A percentile compares a stretch with the other conserved stretches of the same genome.
Conservation (phyloP, 768 basidiomycete species). For the Boletus sensibilis region DNA sequence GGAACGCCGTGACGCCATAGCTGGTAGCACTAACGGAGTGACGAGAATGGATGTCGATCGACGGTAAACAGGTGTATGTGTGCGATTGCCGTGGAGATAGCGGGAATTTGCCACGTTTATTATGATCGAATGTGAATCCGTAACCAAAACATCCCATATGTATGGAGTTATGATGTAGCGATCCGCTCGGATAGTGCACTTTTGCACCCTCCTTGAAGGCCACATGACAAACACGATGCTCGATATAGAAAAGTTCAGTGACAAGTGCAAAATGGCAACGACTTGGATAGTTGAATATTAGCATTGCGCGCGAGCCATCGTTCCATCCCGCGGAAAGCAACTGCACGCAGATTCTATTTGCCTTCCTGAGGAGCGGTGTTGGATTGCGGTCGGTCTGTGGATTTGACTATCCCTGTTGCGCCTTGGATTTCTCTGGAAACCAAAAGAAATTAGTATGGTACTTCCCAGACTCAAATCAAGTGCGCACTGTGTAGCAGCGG, state of each 20-base stretch:
- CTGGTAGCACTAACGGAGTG: slow-evolving; percentile 15
- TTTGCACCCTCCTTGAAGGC: slow-evolving; percentile 9
- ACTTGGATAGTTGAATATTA: neutral
- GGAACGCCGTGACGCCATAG: slow-evolving; percentile 47
- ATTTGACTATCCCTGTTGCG: neutral
- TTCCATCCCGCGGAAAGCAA: neutral
- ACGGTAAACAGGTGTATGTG: slow-evolving; percentile 9
- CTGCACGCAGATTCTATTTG: slow-evolving; percentile 10
- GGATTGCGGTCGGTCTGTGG: slow-evolving; percentile 3
- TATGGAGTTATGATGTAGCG: slow-evolving; percentile 11
- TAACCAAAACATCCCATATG: slow-evolving; percentile 2
- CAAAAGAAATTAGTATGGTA: slow-evolving; percentile 1
- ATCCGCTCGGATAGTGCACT: slow-evolving; percentile 9
- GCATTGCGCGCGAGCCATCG: neutral
- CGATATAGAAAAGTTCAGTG: neutral
- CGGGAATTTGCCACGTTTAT: slow-evolving; percentile 24
- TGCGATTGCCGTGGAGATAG: slow-evolving; percentile 29
- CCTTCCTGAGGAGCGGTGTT: slow-evolving; percentile 1
- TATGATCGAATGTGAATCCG: slow-evolving; percentile 17
- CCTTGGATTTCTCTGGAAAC: slow-evolving; percentile 13
- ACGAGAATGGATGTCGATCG: slow-evolving; percentile 36
- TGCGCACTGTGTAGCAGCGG: slow-evolving; percentile 14
- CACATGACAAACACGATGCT: slow-evolving; percentile 13
- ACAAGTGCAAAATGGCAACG: neutral
- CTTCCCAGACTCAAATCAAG: neutral